Base-by-base conservation (phyloP, 129 eudicot species). In the Saussurea involucrata region DNA sequence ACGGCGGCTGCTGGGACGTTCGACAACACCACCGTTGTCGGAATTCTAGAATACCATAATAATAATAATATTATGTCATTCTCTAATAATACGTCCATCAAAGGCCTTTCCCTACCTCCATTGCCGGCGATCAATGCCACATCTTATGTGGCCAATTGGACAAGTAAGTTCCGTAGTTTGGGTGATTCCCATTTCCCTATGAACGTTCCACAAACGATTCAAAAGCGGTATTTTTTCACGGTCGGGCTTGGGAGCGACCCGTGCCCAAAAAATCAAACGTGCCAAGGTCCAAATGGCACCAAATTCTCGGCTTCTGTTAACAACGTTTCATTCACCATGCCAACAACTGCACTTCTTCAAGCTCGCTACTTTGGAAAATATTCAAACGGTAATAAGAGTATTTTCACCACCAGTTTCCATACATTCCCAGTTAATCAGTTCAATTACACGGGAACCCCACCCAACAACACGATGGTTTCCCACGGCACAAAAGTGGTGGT, bases 201-300 rank as follows among this genome's bases (percentile, higher is more conserved):
- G 8, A 81, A 81, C 20, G 88, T 85, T 1, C 88, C 88, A 18
- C 67, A 63, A 74, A 80, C 80, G 0, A 84, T 85, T 3, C 72
- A 85, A 68, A 74, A 78, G 4, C 74, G 27, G 9, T 82, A 68
- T 28, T 40, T 85, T 55, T 85, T 85, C 60, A 79, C 86, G 0
- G 89, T 85, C 1, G 89, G 86, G 61, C 81, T 85, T 0, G 89
- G 89, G 46, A 82, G 12, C 22, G 80, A 78, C 75, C 79, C 84
- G 5, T 85, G 85, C 71, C 83, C 83, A 2, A 81, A 81, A 22
- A 84, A 83, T 64, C 85, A 81, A 71, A 87, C 89, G 11, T 89
- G 94, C 10, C 90, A 86, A 78, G 94, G 91, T 2, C 91, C 94
- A 0, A 89, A 89, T 28, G 85, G 83, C 5, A 89, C 89, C 36